Conservation (phyloP, 768 basidiomycete species). For the Daedaleopsis sinensis region DNA sequence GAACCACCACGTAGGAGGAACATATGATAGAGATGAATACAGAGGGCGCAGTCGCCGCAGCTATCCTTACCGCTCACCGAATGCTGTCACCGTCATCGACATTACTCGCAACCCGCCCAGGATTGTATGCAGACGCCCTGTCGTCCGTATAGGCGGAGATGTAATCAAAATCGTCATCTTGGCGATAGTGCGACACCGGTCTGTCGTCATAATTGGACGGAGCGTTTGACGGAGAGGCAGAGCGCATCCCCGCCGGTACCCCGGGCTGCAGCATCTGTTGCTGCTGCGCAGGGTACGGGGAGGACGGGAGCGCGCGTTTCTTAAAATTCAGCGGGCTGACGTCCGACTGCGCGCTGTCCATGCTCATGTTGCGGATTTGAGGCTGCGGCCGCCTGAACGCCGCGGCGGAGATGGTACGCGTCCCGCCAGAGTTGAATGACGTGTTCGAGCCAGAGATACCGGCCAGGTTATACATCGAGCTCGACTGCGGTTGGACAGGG, state of each 20-base stretch:
- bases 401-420: constrained; percentile 73
- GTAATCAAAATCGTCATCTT: constrained; percentile 56
- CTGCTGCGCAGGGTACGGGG: constrained; percentile 39
- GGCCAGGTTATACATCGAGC: constrained; percentile 27
- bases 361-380: constrained; percentile 4
- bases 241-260: neutral
- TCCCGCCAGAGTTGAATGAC: constrained; percentile 29
- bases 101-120: constrained; percentile 51
- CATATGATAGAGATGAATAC: neutral
- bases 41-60: neutral
- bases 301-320: constrained; percentile 50
- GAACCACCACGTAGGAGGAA: too few species aligned
- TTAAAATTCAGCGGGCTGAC: constrained; percentile 48
- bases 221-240: neutral
- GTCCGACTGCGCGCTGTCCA: constrained; percentile 12
- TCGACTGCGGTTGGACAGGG: constrained; percentile 25
- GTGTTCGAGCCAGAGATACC: constrained; percentile 23
- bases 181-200: constrained; percentile 17
- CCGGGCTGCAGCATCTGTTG: neutral
- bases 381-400: constrained; percentile 63
- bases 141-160: constrained; percentile 51
- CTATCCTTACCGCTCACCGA: neutral
- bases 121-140: constrained; percentile 39
- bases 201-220: neutral
- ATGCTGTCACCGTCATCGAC: constrained; percentile 35